Conservation (phyloP, 257 asterid genomes). For the Perilla frutescens region DNA sequence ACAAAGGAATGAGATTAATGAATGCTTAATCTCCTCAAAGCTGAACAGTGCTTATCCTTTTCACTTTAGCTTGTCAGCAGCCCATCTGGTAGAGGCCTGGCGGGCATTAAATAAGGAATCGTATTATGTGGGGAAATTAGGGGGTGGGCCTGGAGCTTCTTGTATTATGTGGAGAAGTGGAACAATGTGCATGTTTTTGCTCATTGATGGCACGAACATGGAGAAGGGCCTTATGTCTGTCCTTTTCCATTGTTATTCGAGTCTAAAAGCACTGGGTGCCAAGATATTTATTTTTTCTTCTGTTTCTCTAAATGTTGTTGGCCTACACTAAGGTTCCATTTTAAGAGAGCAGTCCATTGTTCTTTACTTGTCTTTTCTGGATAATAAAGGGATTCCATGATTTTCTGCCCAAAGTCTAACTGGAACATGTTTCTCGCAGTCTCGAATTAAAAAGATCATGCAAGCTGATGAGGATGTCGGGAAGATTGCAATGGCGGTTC, state of each 20-base stretch:
- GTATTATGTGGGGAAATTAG: neutral
- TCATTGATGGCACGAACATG: neutral
- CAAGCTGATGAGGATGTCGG: slow-evolving; percentile 99
- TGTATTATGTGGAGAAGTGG: slow-evolving; percentile 10
- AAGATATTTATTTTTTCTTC: neutral
- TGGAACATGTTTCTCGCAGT: slow-evolving; percentile 44
- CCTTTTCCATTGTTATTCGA: neutral
- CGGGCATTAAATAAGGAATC: neutral
- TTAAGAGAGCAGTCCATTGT: neutral
- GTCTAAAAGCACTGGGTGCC: neutral
- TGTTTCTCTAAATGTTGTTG: neutral
- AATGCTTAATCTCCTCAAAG: neutral
- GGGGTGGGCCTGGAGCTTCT: neutral
- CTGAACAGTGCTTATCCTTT: no score
- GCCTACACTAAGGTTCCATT: neutral
- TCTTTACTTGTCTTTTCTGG: slow-evolving; percentile 5
- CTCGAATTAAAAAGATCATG: slow-evolving; percentile 94
- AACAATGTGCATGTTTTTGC: neutral
- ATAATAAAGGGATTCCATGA: slow-evolving; percentile 2
- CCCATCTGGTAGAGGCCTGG: neutral
- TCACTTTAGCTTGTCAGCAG: neutral
- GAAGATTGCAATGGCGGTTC: slow-evolving; percentile 95
- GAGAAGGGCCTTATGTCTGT: neutral
- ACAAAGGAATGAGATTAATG: neutral
- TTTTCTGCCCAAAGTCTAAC: slow-evolving; percentile 14